Evolutionary conservation across 805 yeast genomes (phyloP).

Genomic region (Candida hispaniensis): DNA sequence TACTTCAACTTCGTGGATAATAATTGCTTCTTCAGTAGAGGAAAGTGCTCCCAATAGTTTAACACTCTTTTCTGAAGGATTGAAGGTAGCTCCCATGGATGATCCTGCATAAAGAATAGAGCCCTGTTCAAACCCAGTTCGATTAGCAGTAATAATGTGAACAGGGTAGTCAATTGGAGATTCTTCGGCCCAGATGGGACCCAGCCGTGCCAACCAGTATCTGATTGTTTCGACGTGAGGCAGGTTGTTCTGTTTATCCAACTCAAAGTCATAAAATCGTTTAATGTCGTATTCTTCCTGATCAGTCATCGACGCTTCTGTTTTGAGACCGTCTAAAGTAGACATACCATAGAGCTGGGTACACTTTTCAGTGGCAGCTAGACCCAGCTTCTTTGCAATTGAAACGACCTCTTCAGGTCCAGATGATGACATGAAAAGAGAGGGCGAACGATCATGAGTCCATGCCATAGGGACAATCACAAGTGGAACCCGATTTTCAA

Average conservation of each 20-base stretch:
- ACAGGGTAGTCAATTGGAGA: constrained; percentile 24
- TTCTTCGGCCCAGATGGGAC: constrained; percentile 37
- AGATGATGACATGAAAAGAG: constrained; percentile 1
- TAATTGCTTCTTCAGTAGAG: constrained; percentile 9
- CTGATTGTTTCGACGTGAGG: constrained; percentile 44
- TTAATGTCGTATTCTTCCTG: constrained; percentile 17
- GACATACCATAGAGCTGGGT: constrained; percentile 7
- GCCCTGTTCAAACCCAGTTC: constrained; percentile 63
- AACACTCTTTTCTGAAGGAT: constrained; percentile 11
- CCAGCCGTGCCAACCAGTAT: constrained; percentile 67
- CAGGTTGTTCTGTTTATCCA: constrained; percentile 23
- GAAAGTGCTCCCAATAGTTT: constrained; percentile 9
- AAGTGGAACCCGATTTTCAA: constrained; percentile 39
- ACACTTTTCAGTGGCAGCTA: constrained; percentile 10
- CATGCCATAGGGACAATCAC: constrained; percentile 81
- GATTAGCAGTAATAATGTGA: constrained; percentile 48
- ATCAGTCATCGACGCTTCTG: constrained; percentile 17
- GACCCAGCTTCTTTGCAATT: constrained; percentile 16
- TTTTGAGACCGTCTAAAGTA: constrained; percentile 7
- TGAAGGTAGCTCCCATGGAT: constrained; percentile 12
- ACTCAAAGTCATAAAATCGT: constrained; percentile 3
- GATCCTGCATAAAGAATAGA: constrained; percentile 26
- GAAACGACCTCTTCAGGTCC: constrained; percentile 19
- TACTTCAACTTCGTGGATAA: constrained; percentile 7
- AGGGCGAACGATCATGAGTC: constrained; percentile 34